Evolutionary conservation across 495 filamentous ascomycete genomes (phyloP).

Genomic region (Aspergillus bertholletiae): DNA sequence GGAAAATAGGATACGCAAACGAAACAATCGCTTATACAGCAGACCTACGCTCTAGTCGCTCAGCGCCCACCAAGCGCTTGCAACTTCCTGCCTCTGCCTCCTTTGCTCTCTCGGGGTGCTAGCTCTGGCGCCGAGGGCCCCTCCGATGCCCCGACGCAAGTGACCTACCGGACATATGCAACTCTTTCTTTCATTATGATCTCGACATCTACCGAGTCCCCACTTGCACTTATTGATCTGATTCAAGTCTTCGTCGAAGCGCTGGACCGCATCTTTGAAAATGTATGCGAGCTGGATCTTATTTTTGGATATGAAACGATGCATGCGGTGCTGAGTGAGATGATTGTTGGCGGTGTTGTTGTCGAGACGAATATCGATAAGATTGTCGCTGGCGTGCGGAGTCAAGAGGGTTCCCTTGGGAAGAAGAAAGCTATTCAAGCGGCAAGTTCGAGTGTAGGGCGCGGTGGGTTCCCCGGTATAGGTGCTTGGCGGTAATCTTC

Average conservation of each 20-base stretch:
- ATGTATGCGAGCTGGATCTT: conserved; percentile 95
- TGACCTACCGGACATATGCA: conserved; percentile 97
- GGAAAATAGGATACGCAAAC: conserved; percentile 76
- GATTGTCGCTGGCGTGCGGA: conserved; percentile 80
- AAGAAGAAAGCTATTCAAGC: conserved; percentile 50
- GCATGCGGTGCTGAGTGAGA: conserved; percentile 86
- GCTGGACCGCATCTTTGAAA: conserved; percentile 91
- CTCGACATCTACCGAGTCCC: conserved; percentile 93
- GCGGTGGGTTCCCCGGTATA: conserved; percentile 35
- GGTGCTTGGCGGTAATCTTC: conserved; percentile 39
- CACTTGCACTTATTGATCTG: conserved; percentile 89
- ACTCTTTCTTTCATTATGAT: conserved; percentile 99
- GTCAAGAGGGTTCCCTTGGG: conserved; percentile 72
- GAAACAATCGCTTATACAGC: conserved; percentile 91
- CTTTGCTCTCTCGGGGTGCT: conserved; percentile 61
- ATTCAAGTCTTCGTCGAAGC: conserved; percentile 98
- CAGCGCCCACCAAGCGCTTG: conserved; percentile 84
- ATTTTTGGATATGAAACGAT: conserved; percentile 99
- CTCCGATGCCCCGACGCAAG: conserved; percentile 87
- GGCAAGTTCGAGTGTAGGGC: conserved; percentile 32
- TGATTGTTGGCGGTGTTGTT: conserved; percentile 95
- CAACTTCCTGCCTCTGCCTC: conserved; percentile 89
- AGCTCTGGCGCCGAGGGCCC: conserved; percentile 54
- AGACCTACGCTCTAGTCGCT: conserved; percentile 96
- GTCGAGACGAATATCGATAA: conserved; percentile 87